Evolutionary conservation across 306 rosid species (phyloP), one percentile per base, ranked within the genome.

Genomic region (Comarum palustre): DNA sequence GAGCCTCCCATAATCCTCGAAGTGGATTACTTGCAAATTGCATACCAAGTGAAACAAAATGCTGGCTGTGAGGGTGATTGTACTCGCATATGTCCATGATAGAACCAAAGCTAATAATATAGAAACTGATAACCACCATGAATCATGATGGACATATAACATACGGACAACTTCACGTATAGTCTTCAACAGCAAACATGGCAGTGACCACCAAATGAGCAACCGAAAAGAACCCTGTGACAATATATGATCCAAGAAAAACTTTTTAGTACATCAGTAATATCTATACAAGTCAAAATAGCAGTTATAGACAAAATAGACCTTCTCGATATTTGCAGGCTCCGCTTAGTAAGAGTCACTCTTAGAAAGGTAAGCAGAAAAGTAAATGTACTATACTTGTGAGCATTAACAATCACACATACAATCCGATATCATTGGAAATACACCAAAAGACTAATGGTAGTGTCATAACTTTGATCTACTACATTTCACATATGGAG

Each of bases 41-140:
- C 97, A 91, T 59, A 91, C 87, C 84, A 89, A 58, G 80, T 89
- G 97, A 91, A 91, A 91, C 88, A 89, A 66, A 77, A 86, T 79
- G 83, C 90, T 87, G 77, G 97, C 97, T 8, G 88, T 80, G 76
- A 91, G 78, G 73, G 96, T 83, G 73, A 87, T 83, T 32, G 87
- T 75, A 80, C 93, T 87, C 81, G 83, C 87, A 45, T 89, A 91
- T 60, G 89, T 85, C 97, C 97, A 91, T 5, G 97, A 87, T 20
- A 83, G 43, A 59, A 87, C 79, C 77, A 84, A 68, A 47, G 85
- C 87, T 6, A 81, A 57, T 9, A 85, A 51, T 47, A 84, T 78
- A 63, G 81, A 82, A 66, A 82, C 14, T 1, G 97, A 89, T 19
- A 71, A 42, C 87, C 81, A 79, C 90, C 88, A 82, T 2, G 96